Percentiles rank a stretch among this genome's conserved stretches.
These are phyloP conservation scores for Cladosporium sp. DNA, from an alignment of 2,329 filamentous ascomycete species.

Conservation along the genomic window DNA sequence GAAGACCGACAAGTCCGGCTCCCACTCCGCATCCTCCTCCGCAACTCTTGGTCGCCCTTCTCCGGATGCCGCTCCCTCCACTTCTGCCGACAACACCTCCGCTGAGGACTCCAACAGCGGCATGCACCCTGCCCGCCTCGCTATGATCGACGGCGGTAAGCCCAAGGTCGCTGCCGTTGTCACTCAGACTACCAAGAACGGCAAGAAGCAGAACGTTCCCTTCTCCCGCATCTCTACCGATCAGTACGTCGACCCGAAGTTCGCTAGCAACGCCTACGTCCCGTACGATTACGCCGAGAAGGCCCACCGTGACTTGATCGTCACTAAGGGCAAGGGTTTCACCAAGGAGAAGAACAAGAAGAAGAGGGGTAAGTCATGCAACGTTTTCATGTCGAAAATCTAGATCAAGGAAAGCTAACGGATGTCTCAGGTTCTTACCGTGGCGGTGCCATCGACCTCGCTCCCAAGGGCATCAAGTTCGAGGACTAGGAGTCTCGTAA, in stretches of 20 bases:
- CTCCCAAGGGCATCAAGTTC: slow-evolving; percentile 87
- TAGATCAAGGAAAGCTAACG: too few species aligned
- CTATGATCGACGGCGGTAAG: slow-evolving; percentile 9
- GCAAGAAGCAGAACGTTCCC: slow-evolving; percentile 58
- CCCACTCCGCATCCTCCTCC: slow-evolving; percentile 33
- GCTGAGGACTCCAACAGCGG: slow-evolving; percentile 33
- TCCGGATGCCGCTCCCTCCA: slow-evolving; percentile 6
- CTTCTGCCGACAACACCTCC: slow-evolving; percentile 12
- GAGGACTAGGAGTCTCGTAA: slow-evolving; percentile 59
- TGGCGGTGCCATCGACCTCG: slow-evolving; percentile 81
- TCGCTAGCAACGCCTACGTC: slow-evolving; percentile 76
- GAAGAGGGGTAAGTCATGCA: slow-evolving; percentile 33
- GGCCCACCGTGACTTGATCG: slow-evolving; percentile 81
- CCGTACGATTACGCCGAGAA: slow-evolving; percentile 83
- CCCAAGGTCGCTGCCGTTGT: slow-evolving; percentile 7
- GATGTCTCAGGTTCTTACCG: slow-evolving; percentile 56
- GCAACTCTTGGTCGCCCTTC: slow-evolving; percentile 26
- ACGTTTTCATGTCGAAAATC: not conserved
- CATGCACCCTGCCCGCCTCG: slow-evolving; percentile 37
- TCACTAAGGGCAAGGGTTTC: slow-evolving; percentile 94
- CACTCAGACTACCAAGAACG: slow-evolving; percentile 25
- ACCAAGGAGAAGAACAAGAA: slow-evolving; percentile 99
- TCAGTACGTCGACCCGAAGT: slow-evolving; percentile 62
- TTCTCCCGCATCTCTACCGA: slow-evolving; percentile 75
- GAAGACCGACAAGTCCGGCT: slow-evolving; percentile 34